These are phyloP conservation scores for Trichothecium roseum DNA, from an alignment of 2,329 filamentous ascomycete species.

Conservation along the genomic window DNA sequence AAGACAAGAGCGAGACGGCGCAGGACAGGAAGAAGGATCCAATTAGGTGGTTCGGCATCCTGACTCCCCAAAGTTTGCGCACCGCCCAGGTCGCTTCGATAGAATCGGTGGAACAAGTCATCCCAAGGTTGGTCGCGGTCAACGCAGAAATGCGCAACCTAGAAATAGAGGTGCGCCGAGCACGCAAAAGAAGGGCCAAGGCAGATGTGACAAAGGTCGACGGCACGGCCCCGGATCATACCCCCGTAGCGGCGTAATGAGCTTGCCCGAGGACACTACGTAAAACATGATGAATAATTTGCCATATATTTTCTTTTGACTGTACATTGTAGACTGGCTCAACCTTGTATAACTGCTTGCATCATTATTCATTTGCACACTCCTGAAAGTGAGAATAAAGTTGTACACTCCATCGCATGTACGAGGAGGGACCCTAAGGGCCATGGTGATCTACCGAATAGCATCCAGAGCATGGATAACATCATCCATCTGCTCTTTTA, in stretches of 20 bases:
- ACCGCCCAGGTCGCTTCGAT: constrained; percentile 50
- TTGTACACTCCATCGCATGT: constrained; percentile 12
- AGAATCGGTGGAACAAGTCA: constrained; percentile 41
- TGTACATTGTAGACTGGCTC: no score
- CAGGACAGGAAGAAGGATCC: constrained; percentile 34
- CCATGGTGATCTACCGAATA: background rate
- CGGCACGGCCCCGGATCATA: background rate
- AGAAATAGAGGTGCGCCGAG: constrained; percentile 59
- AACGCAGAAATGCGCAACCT: constrained; percentile 50
- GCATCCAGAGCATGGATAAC: constrained; percentile 22
- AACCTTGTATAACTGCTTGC: no score
- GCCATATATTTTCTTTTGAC: no score
- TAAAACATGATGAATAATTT: no score
- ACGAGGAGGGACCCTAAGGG: no score
- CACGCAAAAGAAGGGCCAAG: constrained; percentile 43
- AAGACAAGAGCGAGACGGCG: constrained; percentile 2
- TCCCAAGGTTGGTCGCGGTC: constrained; percentile 48
- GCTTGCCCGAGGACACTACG: background rate
- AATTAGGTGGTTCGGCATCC: constrained; percentile 44
- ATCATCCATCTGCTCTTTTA: constrained; percentile 36
- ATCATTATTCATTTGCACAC: no score
- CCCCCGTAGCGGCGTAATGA: background rate
- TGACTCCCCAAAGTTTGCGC: constrained; percentile 40
- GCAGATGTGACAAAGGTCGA: constrained; percentile 12
- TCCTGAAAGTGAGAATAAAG: no score